Conservation (phyloP, 345 rosid species). For the Erysimum cheiranthoides region DNA sequence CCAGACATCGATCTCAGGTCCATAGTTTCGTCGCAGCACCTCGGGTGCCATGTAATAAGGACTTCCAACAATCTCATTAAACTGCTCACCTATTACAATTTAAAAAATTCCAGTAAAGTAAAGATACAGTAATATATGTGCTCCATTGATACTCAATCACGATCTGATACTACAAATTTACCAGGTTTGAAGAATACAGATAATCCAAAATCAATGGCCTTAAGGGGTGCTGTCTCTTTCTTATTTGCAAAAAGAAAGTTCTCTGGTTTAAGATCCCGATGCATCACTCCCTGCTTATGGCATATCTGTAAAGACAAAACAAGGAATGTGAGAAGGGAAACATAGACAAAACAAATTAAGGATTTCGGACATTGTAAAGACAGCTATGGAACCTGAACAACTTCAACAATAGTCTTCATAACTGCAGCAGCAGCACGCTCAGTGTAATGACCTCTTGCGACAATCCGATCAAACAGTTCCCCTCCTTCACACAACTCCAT, state of each 20-base stretch:
- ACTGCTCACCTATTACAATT: conserved; percentile 63
- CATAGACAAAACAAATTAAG: not conserved
- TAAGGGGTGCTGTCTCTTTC: conserved; percentile 73
- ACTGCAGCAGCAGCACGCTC: conserved; percentile 87
- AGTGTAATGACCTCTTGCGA: conserved; percentile 88
- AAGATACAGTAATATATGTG: not conserved
- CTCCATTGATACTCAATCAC: conserved; percentile 13
- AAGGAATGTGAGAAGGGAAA: conserved; percentile 21
- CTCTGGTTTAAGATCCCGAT: conserved; percentile 90
- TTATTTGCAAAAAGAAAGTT: conserved; percentile 85
- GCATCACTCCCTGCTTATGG: conserved; percentile 83
- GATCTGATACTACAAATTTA: conserved; percentile 24
- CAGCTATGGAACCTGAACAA: conserved; percentile 70
- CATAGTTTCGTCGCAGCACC: conserved; percentile 80
- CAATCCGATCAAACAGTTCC: conserved; percentile 88
- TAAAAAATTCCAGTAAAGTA: conserved; percentile 23
- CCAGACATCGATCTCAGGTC: conserved; percentile 91
- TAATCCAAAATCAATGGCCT: conserved; percentile 88
- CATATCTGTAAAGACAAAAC: conserved; percentile 58
- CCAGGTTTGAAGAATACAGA: conserved; percentile 87
- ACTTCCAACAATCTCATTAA: conserved; percentile 91
- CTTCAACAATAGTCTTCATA: conserved; percentile 81
- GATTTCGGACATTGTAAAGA: not conserved
- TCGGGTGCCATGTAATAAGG: conserved; percentile 98
- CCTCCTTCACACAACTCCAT: conserved; percentile 97